Evolutionary conservation across 192 early-diverging fungal genomes (phyloP).

Genomic region (Coemansia sp.): DNA sequence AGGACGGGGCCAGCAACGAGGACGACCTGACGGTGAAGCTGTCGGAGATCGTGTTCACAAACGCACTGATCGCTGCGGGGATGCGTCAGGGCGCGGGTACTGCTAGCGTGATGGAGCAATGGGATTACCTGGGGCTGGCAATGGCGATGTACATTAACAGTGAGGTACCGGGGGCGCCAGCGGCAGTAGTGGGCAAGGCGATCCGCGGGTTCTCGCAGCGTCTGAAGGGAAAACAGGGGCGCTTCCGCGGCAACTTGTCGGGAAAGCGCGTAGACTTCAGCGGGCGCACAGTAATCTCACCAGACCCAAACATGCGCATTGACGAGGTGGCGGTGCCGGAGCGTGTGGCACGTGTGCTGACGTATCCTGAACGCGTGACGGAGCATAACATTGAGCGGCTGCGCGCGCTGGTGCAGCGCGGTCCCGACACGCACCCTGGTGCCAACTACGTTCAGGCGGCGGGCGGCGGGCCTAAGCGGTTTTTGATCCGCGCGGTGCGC

Average conservation of each 20-base stretch:
- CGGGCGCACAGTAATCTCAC: constrained; percentile 97
- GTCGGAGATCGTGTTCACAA: constrained; percentile 91
- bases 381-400: constrained; percentile 82
- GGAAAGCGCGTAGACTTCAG: constrained; percentile 99
- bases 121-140: constrained; percentile 92
- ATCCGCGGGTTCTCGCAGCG: constrained; percentile 91
- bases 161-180: constrained; percentile 88
- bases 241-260: constrained; percentile 97
- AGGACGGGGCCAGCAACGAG: constrained; percentile 93
- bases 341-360: constrained; percentile 85
- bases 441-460: constrained; percentile 78
- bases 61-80: constrained; percentile 63
- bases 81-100: constrained; percentile 62
- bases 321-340: constrained; percentile 94
- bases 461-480: constrained; percentile 58
- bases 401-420: constrained; percentile 74
- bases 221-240: constrained; percentile 97
- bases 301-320: constrained; percentile 97
- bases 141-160: constrained; percentile 97
- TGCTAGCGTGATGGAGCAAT: constrained; percentile 81
- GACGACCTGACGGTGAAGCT: constrained; percentile 96
- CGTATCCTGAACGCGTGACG: constrained; percentile 95
- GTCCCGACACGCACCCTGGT: constrained; percentile 87
- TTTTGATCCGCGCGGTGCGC: constrained; percentile 74
- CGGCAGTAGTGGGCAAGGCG: constrained; percentile 61